Evolutionary conservation across 257 asterid species (phyloP).

Genomic region (Anisodus acutangulus): DNA sequence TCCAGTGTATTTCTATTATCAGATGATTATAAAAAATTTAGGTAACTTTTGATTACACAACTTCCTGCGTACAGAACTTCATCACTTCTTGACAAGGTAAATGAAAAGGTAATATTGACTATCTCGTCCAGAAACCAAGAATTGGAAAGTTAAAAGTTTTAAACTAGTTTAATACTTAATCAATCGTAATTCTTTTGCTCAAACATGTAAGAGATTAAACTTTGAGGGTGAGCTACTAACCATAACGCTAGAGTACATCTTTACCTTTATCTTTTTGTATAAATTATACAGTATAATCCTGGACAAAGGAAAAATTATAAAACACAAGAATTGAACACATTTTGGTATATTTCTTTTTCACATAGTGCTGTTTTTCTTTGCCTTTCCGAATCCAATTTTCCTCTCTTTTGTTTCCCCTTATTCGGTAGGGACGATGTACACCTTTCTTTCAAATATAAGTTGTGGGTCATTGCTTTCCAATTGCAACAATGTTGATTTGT

Average conservation of each 20-base stretch:
- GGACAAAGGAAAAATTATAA: not conserved
- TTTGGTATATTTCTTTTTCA: not conserved
- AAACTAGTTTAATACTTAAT: not conserved
- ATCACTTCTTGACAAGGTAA: not conserved
- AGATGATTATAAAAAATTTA: not conserved
- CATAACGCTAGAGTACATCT: not conserved
- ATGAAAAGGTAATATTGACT: not conserved
- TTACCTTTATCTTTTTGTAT: not conserved
- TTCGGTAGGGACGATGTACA: too few relatives aligned
- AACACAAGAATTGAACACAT: not conserved
- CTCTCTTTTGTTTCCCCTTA: not conserved
- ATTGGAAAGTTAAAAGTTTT: not conserved
- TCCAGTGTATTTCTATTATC: not conserved
- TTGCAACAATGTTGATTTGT: not conserved
- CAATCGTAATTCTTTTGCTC: too few relatives aligned
- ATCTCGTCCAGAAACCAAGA: not conserved
- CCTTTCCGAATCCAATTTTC: not conserved
- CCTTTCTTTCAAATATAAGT: not conserved
- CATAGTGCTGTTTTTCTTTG: not conserved
- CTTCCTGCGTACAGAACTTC: not conserved
- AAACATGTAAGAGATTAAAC: too few relatives aligned
- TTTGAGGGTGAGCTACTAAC: too few relatives aligned
- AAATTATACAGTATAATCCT: not conserved
- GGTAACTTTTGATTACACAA: not conserved
- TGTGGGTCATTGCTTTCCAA: not conserved